These are phyloP conservation scores for Gnomoniopsis smithogilvyi DNA, from an alignment of 2,329 filamentous ascomycete species.

Conservation along the genomic window DNA sequence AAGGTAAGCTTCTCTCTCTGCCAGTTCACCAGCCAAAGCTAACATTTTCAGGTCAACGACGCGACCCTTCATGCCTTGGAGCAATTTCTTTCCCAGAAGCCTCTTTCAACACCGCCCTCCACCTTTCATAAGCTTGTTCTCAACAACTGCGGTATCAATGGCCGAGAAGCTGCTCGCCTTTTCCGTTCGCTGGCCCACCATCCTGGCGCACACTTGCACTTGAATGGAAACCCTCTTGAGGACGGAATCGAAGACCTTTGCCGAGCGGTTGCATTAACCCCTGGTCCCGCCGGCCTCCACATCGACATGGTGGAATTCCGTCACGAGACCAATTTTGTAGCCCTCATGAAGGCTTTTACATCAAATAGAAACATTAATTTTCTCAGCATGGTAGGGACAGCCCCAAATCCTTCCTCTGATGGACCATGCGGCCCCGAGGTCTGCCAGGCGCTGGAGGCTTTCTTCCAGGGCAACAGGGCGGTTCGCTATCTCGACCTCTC, in stretches of 20 bases:
- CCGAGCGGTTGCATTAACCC: slow-evolving; percentile 42
- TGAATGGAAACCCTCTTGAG: slow-evolving; percentile 53
- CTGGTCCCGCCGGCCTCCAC: slow-evolving; percentile 47
- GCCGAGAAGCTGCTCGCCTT: slow-evolving; percentile 45
- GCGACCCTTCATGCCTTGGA: slow-evolving; percentile 45
- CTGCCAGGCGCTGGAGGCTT: slow-evolving; percentile 44
- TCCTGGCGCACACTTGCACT: slow-evolving; percentile 44
- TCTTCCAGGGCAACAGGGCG: slow-evolving; percentile 49
- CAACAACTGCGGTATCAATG: slow-evolving; percentile 51
- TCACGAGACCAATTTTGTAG: slow-evolving; percentile 48
- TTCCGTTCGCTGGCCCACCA: slow-evolving; percentile 47
- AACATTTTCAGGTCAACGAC: slow-evolving; percentile 37
- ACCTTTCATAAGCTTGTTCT: slow-evolving; percentile 43
- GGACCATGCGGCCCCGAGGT: slow-evolving; percentile 39
- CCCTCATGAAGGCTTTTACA: slow-evolving; percentile 47
- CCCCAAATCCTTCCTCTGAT: slow-evolving; percentile 36
- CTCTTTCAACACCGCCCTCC: slow-evolving; percentile 26
- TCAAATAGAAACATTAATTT: slow-evolving; percentile 48
- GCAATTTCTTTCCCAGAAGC: slow-evolving; percentile 35
- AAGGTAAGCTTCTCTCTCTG: slow-evolving; percentile 35
- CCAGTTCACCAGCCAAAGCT: not conserved
- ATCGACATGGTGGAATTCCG: slow-evolving; percentile 57
- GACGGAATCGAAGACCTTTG: slow-evolving; percentile 49
- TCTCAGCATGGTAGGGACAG: slow-evolving; percentile 52
- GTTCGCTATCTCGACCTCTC: slow-evolving; percentile 55